Conservation (phyloP, 495 filamentous ascomycete species). For the Talaromyces liani region DNA sequence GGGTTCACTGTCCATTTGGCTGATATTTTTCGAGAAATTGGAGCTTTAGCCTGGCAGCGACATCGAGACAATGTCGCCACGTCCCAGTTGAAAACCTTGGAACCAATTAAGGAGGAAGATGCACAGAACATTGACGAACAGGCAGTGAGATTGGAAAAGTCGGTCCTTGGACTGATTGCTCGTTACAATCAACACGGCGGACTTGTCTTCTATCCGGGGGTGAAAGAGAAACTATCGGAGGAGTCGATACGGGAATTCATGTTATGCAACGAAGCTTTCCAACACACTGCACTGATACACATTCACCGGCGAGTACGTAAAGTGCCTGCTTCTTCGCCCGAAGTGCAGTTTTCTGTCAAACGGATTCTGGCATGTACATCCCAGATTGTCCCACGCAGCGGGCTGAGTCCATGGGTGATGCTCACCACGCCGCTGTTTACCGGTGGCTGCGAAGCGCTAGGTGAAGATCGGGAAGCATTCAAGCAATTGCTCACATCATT, state of each 20-base stretch:
- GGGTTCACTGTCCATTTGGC: conserved; percentile 36
- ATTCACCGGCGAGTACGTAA: conserved; percentile 34
- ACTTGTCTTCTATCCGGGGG: conserved; percentile 34
- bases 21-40: conserved; percentile 36
- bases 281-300: conserved; percentile 39
- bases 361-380: conserved; percentile 36
- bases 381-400: conserved; percentile 33
- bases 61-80: conserved; percentile 14
- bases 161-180: conserved; percentile 30
- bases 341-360: conserved; percentile 33
- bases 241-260: conserved; percentile 29
- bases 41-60: conserved; percentile 33
- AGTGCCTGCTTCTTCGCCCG: conserved; percentile 23
- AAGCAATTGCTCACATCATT: conserved; percentile 26
- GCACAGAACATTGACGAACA: conserved; percentile 23
- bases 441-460: conserved; percentile 36
- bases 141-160: conserved; percentile 26
- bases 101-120: conserved; percentile 13
- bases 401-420: conserved; percentile 39
- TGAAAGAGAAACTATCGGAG: conserved; percentile 26
- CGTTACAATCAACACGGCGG: conserved; percentile 19
- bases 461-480: conserved; percentile 31
- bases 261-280: conserved; percentile 42
- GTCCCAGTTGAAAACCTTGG: background rate
- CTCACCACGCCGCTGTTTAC: conserved; percentile 42